Evolutionary conservation across 768 basidiomycete species (phyloP).

Genomic region (Tylopilus subfusipes): DNA sequence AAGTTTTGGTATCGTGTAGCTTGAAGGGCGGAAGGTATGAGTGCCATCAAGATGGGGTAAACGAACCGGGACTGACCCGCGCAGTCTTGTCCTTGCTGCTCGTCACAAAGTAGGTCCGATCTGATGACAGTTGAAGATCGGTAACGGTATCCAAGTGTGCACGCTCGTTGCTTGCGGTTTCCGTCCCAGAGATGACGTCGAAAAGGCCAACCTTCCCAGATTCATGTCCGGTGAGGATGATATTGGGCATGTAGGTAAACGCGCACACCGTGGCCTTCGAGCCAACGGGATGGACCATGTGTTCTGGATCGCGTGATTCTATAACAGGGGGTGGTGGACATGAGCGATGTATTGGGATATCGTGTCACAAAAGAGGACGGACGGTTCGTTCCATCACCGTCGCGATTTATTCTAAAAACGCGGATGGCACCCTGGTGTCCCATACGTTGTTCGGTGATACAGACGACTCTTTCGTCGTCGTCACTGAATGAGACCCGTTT

Average conservation of each 20-base stretch:
- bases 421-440: slow-evolving; percentile 88
- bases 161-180: slow-evolving; percentile 77
- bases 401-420: slow-evolving; percentile 82
- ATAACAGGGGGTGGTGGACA: slow-evolving; percentile 1
- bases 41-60: background rate
- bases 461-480: slow-evolving; percentile 78
- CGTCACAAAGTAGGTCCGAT: slow-evolving; percentile 93
- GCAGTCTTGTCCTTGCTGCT: slow-evolving; percentile 97
- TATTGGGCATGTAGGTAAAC: slow-evolving; percentile 72
- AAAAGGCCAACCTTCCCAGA: slow-evolving; percentile 93
- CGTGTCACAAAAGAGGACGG: slow-evolving; percentile 26
- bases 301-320: slow-evolving; percentile 75
- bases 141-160: slow-evolving; percentile 87
- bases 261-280: slow-evolving; percentile 97
- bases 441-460: slow-evolving; percentile 97
- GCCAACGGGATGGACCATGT: slow-evolving; percentile 84
- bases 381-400: slow-evolving; percentile 81
- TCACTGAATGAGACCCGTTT: slow-evolving; percentile 93
- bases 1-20: slow-evolving; percentile 84
- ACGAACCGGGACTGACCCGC: slow-evolving; percentile 49
- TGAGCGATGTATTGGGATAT: background rate
- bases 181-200: slow-evolving; percentile 84
- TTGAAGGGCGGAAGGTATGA: slow-evolving; percentile 32
- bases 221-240: slow-evolving; percentile 93
- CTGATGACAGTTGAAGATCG: slow-evolving; percentile 86